phyloP scores from a whole-genome alignment of 345 rosid genomes.

The Ceriops decandra region DNA sequence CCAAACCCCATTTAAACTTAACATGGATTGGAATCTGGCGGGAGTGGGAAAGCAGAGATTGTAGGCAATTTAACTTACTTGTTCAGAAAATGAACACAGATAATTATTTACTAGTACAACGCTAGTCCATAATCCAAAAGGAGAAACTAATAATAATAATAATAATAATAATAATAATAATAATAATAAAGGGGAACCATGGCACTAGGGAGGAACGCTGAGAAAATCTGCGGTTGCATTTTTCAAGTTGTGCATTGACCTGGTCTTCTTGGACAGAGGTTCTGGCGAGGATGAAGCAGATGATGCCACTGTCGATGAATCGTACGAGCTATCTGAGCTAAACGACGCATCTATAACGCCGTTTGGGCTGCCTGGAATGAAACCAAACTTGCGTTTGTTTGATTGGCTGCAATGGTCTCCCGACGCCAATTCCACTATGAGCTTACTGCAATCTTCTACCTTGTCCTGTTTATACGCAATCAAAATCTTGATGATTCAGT shows the following conservation, averaged over 20 bases:
- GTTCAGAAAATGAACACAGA: slow-evolving; percentile 6
- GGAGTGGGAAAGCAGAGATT: slow-evolving; percentile 43
- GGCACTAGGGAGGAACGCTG: slow-evolving; percentile 35
- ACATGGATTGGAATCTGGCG: background rate
- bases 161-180: background rate
- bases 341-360: slow-evolving; percentile 63
- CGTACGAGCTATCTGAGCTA: slow-evolving; percentile 52
- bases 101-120: slow-evolving; percentile 19
- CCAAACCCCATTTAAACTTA: slow-evolving; percentile 18
- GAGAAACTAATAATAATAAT: background rate
- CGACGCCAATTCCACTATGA: slow-evolving; percentile 39
- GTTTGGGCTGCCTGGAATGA: slow-evolving; percentile 57
- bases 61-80: slow-evolving; percentile 55
- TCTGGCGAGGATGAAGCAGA: slow-evolving; percentile 62
- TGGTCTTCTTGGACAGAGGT: slow-evolving; percentile 47
- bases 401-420: slow-evolving; percentile 17
- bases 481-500: background rate
- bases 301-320: slow-evolving; percentile 43
- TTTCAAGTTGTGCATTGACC: slow-evolving; percentile 22
- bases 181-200: background rate
- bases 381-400: slow-evolving; percentile 58
- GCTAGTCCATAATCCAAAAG: background rate
- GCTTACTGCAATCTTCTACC: slow-evolving; percentile 50
- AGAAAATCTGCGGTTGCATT: slow-evolving; percentile 27
- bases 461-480: slow-evolving; percentile 46